These are phyloP conservation scores for Cercophora newfieldiana DNA, from an alignment of 495 filamentous ascomycete species.

Conservation along the genomic window DNA sequence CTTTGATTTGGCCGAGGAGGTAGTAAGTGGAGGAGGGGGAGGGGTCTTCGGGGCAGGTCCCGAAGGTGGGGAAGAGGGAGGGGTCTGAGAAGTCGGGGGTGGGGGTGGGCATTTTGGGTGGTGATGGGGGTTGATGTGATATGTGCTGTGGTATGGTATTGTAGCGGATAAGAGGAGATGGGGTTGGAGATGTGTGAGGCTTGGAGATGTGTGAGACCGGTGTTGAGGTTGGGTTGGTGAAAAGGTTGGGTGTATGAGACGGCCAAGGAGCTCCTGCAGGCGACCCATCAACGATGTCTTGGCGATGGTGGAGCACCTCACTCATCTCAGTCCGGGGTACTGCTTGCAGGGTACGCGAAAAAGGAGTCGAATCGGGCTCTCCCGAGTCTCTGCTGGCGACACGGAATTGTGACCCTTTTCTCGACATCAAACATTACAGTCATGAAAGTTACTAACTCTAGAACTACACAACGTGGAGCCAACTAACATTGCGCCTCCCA, in stretches of 20 bases:
- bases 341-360: no score
- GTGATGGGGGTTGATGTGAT: no score
- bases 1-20: slow-evolving; percentile 44
- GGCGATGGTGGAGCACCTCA: no score
- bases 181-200: neutral
- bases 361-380: no score
- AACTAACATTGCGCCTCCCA: no score
- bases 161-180: no score
- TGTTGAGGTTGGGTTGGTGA: neutral
- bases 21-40: slow-evolving; percentile 21
- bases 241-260: neutral
- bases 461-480: no score
- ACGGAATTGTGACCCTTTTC: no score
- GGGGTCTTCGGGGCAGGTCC: slow-evolving; percentile 1
- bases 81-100: slow-evolving; percentile 34
- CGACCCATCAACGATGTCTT: neutral
- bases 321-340: no score
- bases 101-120: slow-evolving; percentile 30
- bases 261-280: neutral
- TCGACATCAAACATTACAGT: no score
- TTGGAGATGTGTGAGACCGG: neutral
- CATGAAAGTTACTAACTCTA: no score
- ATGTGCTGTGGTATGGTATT: neutral
- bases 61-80: slow-evolving; percentile 31
- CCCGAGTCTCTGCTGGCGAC: no score